Evolutionary conservation across 345 rosid genomes (phyloP), one percentile per base, ranked within the genome.

Genomic region (Cardamine resedifolia): DNA sequence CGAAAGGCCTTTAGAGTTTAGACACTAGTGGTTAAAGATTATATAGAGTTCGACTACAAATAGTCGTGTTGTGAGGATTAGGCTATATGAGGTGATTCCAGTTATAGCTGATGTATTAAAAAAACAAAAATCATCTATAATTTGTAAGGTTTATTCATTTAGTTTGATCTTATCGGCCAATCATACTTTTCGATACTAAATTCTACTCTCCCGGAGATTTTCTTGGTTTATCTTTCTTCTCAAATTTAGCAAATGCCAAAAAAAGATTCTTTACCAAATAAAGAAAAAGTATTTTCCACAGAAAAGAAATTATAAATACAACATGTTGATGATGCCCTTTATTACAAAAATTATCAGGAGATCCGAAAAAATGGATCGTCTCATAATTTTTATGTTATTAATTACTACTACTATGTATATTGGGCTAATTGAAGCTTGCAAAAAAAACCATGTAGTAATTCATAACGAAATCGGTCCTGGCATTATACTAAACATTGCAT

Each of bases 401-500:
- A 36, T 24, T 61, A 61, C 15, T 41, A 61, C 15, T 41, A 15
- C 15, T 9, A 15, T 26, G 21, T 43, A 0, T 43, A 24, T 61
- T n/a, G 66, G 21, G 15, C 5, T 24, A 61, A 61, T 7, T n/a
- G 49, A 60, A 60, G 65, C 65, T 26, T 61, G 66, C 51, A 41
- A 61, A 21, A 24, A 15, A 2, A 41, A 61, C 3, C 66, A 61
- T 41, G 44, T 61, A 41, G 66, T 61, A 26, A 15, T 61, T 15
- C 66, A 61, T 24, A 61, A 61, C 23, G 51, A 61, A 41, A 4
- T 41, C 5, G 34, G 2, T 26, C 51, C 10, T 7, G 49, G 49
- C 1, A 16, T n/a, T 24, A 21, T 1, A 41, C 51, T 61, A 21
- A n/a, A 9, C 50, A 61, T 41, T 41, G 21, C 20, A 12, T 59